Conservation (phyloP, 2,329 filamentous ascomycete genomes). For the Claviceps digitariae region DNA sequence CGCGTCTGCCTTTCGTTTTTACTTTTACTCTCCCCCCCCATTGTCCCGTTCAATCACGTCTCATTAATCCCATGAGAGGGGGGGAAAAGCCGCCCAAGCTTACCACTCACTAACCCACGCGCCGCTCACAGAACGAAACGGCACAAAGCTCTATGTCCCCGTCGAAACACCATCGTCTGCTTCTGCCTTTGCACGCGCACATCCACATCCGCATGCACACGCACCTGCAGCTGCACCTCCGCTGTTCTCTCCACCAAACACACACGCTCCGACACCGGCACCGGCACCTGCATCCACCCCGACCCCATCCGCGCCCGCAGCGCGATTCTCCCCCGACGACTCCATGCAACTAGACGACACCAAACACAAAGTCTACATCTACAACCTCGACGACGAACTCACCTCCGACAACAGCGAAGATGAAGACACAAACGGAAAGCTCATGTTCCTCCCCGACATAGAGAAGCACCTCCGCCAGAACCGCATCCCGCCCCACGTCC, state of each 20-base stretch:
- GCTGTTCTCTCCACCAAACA: neutral
- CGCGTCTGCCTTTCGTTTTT: too few species aligned
- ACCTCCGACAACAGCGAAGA: slow-evolving; percentile 31
- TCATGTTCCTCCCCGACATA: slow-evolving; percentile 76
- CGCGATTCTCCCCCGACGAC: slow-evolving; percentile 29
- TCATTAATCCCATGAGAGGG: too few species aligned
- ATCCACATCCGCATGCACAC: too few species aligned
- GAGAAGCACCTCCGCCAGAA: slow-evolving; percentile 64
- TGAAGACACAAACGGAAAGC: slow-evolving; percentile 43
- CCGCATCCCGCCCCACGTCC: slow-evolving; percentile 53
- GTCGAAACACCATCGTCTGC: slow-evolving; percentile 33
- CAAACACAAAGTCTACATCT: slow-evolving; percentile 78
- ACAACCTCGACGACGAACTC: slow-evolving; percentile 80
- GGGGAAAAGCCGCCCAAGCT: neutral
- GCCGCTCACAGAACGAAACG: slow-evolving; percentile 39
- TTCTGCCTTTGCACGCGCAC: neutral
- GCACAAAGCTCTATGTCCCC: slow-evolving; percentile 51
- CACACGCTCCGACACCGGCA: slow-evolving; percentile 1
- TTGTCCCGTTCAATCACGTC: too few species aligned
- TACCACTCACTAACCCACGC: neutral
- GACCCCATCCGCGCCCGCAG: neutral
- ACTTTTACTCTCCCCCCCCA: too few species aligned
- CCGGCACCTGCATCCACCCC: neutral
- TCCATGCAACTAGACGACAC: slow-evolving; percentile 78
- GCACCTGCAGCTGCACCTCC: neutral